phyloP scores from a whole-genome alignment of 2,329 filamentous ascomycete species.

The Diaporthe sp. region DNA sequence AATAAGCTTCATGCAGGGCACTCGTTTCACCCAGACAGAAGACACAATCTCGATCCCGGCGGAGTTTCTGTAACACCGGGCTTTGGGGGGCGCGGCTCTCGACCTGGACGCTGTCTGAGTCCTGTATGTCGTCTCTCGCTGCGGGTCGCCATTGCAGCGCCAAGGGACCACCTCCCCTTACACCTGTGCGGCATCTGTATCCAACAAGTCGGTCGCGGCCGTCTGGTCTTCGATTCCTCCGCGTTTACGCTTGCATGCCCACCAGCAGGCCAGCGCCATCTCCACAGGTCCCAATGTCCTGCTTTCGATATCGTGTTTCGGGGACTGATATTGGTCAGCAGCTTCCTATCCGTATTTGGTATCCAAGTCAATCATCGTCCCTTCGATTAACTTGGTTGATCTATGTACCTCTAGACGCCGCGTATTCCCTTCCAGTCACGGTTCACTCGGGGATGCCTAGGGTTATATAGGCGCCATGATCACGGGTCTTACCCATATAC shows the following conservation, averaged over 20 bases:
- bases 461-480: constrained; percentile 7
- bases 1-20: constrained; percentile 3
- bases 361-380: not conserved
- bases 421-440: not conserved
- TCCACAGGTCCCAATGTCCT: not conserved
- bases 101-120: constrained; percentile 27
- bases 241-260: not conserved
- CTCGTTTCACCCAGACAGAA: constrained; percentile 2
- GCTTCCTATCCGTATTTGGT: not conserved
- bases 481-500: constrained; percentile 7
- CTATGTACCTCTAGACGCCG: not conserved
- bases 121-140: constrained; percentile 22
- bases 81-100: not conserved
- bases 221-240: not conserved
- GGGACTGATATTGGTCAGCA: not conserved
- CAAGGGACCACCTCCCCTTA: constrained; percentile 14
- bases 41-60: constrained; percentile 29
- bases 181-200: constrained; percentile 29
- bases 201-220: constrained; percentile 26
- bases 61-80: constrained; percentile 20
- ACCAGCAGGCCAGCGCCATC: not conserved
- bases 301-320: not conserved
- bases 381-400: not conserved
- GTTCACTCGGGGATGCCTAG: not conserved
- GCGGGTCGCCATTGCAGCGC: constrained; percentile 12